Base-by-base conservation (phyloP, 2,329 filamentous ascomycete genomes). In the Taxawa tesnikishii region DNA sequence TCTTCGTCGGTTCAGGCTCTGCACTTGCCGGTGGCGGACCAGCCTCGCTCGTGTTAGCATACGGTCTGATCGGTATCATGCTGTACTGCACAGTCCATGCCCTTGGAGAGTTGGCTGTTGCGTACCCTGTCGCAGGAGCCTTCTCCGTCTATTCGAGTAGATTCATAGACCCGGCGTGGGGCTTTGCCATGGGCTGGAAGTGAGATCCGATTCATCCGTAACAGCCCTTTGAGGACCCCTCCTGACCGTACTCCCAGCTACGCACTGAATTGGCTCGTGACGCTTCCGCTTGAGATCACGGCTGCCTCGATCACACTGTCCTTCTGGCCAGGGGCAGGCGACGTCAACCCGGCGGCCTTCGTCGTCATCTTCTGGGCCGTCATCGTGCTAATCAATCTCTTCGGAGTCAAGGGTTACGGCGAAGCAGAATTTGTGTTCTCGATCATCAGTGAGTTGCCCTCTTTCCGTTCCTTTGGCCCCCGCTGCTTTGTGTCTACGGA, bases 371-470 rank as follows among this genome's bases (percentile, higher is more conserved):
- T 52, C 39, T 40, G 51, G 4, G 36, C 43, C 32, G 29, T 51
- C n/a, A 47, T 52, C 30, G 38, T 51, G 15, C 40, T 40, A n/a
- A 50, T 51, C 40, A 49, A 51, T 29, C 29, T 53, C 15, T 51
- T 52, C 33, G 49, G 49, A 5, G 48, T 53, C 19, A 45, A 39
- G 29, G 49, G 48, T 12, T 55, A 53, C 29, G 51, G 51, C 18
- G 51, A 55, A 32, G 48, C 45, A n/a, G 52, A 55, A 32, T 55
- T 54, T 40, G 37, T 54, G 29, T 49, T 54, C 31, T 41, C 48
- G 21, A 48, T 49, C 38, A 43, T 53, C 45, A 54, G 26, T n/a
- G n/a, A n/a, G n/a, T n/a, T n/a, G n/a, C n/a, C n/a, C n/a, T n/a
- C n/a, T n/a, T n/a, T n/a, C n/a, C n/a, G n/a, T n/a, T n/a, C n/a